Evolutionary conservation across 2,329 filamentous ascomycete species (phyloP).

Genomic region (Cytospora piceicola): DNA sequence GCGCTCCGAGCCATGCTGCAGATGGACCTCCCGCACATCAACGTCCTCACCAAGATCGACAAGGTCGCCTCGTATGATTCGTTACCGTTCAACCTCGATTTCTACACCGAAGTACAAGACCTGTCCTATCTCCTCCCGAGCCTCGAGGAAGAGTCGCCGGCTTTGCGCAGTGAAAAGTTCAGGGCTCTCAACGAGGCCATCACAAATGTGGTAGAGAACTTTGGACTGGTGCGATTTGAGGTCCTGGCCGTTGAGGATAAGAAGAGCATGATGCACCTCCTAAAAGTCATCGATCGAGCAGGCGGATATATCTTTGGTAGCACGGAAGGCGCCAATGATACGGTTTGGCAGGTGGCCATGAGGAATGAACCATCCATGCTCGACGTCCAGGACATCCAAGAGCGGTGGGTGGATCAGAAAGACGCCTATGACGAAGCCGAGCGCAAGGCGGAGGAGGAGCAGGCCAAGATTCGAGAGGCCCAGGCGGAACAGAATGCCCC

Average conservation of each 20-base stretch:
- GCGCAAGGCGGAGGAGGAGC: conserved; percentile 73
- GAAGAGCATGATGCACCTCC: conserved; percentile 90
- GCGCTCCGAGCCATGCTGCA: conserved; percentile 96
- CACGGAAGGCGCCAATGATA: conserved; percentile 90
- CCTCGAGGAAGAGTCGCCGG: conserved; percentile 77
- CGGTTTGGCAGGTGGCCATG: conserved; percentile 96
- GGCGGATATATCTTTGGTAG: conserved; percentile 91
- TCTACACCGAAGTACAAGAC: conserved; percentile 96
- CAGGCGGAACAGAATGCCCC: conserved; percentile 41
- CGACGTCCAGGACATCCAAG: conserved; percentile 88
- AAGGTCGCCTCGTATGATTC: conserved; percentile 84
- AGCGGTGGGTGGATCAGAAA: conserved; percentile 91
- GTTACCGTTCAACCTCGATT: conserved; percentile 93
- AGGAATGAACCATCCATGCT: conserved; percentile 73
- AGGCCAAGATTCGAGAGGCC: conserved; percentile 58
- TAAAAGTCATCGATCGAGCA: conserved; percentile 88
- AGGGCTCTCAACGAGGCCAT: conserved; percentile 84
- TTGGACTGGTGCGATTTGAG: conserved; percentile 88
- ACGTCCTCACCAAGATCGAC: conserved; percentile 97
- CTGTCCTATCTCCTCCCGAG: conserved; percentile 80
- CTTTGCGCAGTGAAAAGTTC: conserved; percentile 74
- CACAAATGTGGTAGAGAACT: conserved; percentile 83
- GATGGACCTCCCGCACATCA: conserved; percentile 94
- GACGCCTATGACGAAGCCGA: conserved; percentile 86
- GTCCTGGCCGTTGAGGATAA: conserved; percentile 96